Conservation (phyloP, 208 protist genomes). For the Trypanosoma caninum region DNA sequence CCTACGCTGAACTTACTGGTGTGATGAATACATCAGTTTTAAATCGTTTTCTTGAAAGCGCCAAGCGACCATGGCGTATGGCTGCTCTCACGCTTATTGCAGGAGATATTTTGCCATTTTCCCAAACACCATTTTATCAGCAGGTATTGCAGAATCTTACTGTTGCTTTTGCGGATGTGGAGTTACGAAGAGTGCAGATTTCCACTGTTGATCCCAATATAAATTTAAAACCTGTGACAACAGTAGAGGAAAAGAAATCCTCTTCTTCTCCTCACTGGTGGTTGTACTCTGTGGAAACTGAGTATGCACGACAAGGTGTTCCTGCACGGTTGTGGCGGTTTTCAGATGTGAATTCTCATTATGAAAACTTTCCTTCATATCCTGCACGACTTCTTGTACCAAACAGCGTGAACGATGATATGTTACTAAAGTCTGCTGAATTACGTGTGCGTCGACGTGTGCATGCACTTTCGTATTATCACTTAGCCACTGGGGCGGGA, state of each 20-base stretch:
- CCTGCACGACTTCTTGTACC: conserved; percentile 48
- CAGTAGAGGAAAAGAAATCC: background rate
- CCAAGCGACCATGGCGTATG: conserved; percentile 39
- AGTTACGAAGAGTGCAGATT: background rate
- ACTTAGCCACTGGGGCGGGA: conserved; percentile 33
- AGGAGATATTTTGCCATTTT: conserved; percentile 27
- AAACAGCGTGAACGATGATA: conserved; percentile 13
- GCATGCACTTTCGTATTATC: conserved; percentile 69
- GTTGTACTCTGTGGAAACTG: conserved; percentile 38
- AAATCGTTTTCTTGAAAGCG: conserved; percentile 48
- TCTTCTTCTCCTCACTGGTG: conserved; percentile 25
- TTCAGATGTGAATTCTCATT: conserved; percentile 31
- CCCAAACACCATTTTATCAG: conserved; percentile 30
- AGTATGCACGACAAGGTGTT: conserved; percentile 38
- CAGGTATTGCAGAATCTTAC: conserved; percentile 41
- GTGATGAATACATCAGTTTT: conserved; percentile 3
- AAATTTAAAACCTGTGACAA: background rate
- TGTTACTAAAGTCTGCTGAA: conserved; percentile 13
- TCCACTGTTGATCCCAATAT: background rate
- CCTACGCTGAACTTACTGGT: background rate
- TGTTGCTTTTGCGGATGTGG: conserved; percentile 27
- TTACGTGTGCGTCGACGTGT: conserved; percentile 54
- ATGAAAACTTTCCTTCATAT: conserved; percentile 43
- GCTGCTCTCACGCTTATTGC: conserved; percentile 37
- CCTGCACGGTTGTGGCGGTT: conserved; percentile 29